These are phyloP conservation scores for Aspergillus baeticus DNA, from an alignment of 495 filamentous ascomycete genomes.

Conservation along the genomic window DNA sequence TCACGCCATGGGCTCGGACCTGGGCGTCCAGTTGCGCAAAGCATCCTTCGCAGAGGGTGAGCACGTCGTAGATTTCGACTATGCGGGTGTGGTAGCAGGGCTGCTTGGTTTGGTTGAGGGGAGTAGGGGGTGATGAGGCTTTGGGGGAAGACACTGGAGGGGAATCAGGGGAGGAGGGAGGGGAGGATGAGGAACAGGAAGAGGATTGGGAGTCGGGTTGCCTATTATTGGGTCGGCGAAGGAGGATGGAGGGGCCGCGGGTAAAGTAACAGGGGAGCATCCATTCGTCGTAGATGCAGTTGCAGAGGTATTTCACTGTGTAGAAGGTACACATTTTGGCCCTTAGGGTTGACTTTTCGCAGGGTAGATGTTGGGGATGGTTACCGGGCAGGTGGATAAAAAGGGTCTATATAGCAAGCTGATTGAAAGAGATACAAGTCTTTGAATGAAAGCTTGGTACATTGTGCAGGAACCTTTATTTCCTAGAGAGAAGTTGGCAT, in stretches of 20 bases:
- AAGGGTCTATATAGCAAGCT: background rate
- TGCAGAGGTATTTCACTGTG: background rate
- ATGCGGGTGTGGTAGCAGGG: background rate
- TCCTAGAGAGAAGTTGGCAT: background rate
- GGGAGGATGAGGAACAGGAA: too few relatives aligned
- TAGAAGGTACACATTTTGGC: constrained; percentile 3
- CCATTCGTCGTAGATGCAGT: constrained; percentile 4
- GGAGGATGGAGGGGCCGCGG: background rate
- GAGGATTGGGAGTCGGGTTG: background rate
- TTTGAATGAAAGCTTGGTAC: background rate
- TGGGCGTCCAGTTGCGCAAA: background rate
- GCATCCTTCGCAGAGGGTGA: background rate
- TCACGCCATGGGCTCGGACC: background rate
- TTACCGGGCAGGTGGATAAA: background rate
- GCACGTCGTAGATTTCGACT: background rate
- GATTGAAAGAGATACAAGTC: background rate
- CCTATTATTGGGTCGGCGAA: background rate
- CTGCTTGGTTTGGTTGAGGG: background rate
- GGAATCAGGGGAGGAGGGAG: background rate
- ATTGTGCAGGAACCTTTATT: background rate
- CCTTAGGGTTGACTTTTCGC: background rate
- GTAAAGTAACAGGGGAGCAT: background rate
- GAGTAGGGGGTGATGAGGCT: background rate
- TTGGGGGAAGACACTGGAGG: background rate
- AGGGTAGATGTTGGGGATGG: background rate